Evolutionary conservation across 2,329 filamentous ascomycete species (phyloP).

Genomic region (Alternaria triticina): DNA sequence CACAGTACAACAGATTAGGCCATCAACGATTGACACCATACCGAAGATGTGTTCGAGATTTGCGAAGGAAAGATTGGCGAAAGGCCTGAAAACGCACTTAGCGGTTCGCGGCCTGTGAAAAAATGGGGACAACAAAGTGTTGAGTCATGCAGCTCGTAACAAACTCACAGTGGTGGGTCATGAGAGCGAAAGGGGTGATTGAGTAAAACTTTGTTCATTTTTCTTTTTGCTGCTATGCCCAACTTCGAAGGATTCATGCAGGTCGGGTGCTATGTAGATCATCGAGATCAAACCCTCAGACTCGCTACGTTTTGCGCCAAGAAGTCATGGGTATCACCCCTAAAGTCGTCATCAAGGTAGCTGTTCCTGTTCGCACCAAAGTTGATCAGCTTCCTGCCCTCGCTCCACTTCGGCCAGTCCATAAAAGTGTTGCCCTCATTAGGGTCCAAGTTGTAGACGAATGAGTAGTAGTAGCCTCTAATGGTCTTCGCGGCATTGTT

Average conservation of each 20-base stretch:
- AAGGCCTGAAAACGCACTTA: background rate
- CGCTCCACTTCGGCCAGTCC: slow-evolving; percentile 63
- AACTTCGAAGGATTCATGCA: background rate
- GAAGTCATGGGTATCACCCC: slow-evolving; percentile 53
- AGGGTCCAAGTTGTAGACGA: slow-evolving; percentile 73
- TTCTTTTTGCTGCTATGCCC: background rate
- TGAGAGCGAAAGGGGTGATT: background rate
- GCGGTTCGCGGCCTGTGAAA: background rate
- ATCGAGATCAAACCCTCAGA: slow-evolving; percentile 15
- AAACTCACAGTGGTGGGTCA: slow-evolving; percentile 17
- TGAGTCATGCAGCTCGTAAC: slow-evolving; percentile 15
- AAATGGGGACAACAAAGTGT: slow-evolving; percentile 19
- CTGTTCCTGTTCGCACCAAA: slow-evolving; percentile 50
- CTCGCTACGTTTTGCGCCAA: slow-evolving; percentile 40
- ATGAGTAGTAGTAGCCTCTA: slow-evolving; percentile 74
- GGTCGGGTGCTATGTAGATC: background rate
- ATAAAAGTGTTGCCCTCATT: slow-evolving; percentile 60
- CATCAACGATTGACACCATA: background rate
- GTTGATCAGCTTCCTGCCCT: slow-evolving; percentile 58
- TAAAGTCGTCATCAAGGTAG: slow-evolving; percentile 58
- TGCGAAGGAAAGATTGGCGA: background rate
- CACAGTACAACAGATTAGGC: background rate
- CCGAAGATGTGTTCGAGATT: background rate
- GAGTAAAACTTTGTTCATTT: background rate
- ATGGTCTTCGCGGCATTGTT: slow-evolving; percentile 67